Conservation (phyloP, 208 protist species). For the Vickermania ingenoplastis region DNA sequence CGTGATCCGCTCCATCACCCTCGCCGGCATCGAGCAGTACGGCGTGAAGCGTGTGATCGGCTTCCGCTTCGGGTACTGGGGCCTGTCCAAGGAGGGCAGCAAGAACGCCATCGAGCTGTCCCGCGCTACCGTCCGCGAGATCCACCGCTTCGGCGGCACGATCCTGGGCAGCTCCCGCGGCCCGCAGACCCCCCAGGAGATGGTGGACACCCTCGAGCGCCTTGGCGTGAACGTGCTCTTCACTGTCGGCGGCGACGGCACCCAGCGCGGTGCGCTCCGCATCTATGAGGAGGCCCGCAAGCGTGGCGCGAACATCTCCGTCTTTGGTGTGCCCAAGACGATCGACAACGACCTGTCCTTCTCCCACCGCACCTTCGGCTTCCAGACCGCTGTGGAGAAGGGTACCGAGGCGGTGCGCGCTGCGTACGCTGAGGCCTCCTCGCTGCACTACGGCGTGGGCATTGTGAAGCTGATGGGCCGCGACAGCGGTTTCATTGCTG, state of each 20-base stretch:
- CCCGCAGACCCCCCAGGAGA: slow-evolving; percentile 77
- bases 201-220: slow-evolving; percentile 83
- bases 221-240: slow-evolving; percentile 89
- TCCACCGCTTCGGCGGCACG: slow-evolving; percentile 90
- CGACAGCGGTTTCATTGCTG: slow-evolving; percentile 91
- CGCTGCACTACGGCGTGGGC: slow-evolving; percentile 84
- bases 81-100: slow-evolving; percentile 80
- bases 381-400: slow-evolving; percentile 91
- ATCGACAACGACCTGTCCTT: slow-evolving; percentile 95
- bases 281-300: slow-evolving; percentile 78
- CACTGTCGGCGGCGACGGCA: slow-evolving; percentile 92
- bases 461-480: slow-evolving; percentile 95
- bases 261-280: slow-evolving; percentile 80
- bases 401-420: slow-evolving; percentile 76
- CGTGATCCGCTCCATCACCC: slow-evolving; percentile 89
- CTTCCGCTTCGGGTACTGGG: slow-evolving; percentile 90
- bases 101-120: slow-evolving; percentile 84
- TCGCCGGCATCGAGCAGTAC: slow-evolving; percentile 70
- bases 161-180: slow-evolving; percentile 90
- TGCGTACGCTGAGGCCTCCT: slow-evolving; percentile 87
- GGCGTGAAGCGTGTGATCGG: slow-evolving; percentile 87
- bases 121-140: slow-evolving; percentile 61
- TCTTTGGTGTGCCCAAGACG: slow-evolving; percentile 93
- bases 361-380: slow-evolving; percentile 92
- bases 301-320: slow-evolving; percentile 74